Conservation (phyloP, 164 flowering plant species). For the Stephania yunnanensis region DNA sequence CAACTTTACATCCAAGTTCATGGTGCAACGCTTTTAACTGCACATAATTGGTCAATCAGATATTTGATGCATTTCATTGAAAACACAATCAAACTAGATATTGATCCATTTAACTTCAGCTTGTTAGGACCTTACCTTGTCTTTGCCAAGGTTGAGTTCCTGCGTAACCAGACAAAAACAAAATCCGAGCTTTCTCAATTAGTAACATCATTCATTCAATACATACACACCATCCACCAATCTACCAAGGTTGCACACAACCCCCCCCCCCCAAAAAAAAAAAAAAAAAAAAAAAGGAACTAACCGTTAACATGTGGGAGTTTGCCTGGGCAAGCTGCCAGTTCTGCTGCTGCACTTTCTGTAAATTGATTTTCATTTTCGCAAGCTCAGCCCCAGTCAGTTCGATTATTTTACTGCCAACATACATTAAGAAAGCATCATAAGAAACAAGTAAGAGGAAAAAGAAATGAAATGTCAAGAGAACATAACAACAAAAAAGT, state of each 20-base stretch:
- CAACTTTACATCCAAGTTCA: constrained; percentile 56
- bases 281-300: neutral
- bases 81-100: neutral
- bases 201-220: neutral
- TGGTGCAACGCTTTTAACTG: constrained; percentile 67
- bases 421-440: constrained; percentile 12
- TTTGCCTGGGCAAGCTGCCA: constrained; percentile 58
- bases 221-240: neutral
- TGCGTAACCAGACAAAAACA: constrained; percentile 22
- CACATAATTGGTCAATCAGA: constrained; percentile 4
- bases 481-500: neutral
- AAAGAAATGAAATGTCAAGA: neutral
- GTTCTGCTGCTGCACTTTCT: constrained; percentile 53
- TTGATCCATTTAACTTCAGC: neutral
- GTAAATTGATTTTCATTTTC: constrained; percentile 39
- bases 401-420: constrained; percentile 50
- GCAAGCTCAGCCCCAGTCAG: constrained; percentile 39
- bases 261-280: neutral
- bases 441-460: neutral
- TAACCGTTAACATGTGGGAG: constrained; percentile 50
- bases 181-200: neutral
- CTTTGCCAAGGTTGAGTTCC: constrained; percentile 68
- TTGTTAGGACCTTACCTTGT: constrained; percentile 36
- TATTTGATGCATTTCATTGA: neutral
- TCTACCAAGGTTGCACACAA: no score